Evolutionary conservation across 768 basidiomycete genomes (phyloP).

Genomic region (Amanita exitialis): DNA sequence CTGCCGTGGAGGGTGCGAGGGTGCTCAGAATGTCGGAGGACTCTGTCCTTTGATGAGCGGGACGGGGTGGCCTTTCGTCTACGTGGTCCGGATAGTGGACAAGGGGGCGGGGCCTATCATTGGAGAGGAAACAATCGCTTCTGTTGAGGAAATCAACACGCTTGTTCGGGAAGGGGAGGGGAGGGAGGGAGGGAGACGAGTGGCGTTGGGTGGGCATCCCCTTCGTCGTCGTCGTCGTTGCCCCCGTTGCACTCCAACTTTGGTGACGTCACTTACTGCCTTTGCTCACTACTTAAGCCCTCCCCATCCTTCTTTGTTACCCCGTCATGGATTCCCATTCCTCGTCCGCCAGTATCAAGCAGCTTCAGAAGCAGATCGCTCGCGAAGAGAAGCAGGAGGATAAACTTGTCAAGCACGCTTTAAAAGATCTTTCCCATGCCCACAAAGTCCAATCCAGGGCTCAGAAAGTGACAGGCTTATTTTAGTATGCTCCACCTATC

Average conservation of each 20-base stretch:
- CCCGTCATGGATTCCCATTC: constrained; percentile 12
- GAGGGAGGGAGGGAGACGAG: neutral
- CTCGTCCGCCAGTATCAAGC: constrained; percentile 19
- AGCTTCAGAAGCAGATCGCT: constrained; percentile 32
- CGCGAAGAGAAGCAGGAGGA: constrained; percentile 46
- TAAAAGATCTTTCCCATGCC: constrained; percentile 41
- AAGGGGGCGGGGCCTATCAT: constrained; percentile 7
- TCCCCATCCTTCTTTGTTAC: constrained; percentile 7
- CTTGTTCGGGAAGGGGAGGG: neutral
- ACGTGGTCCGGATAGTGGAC: constrained; percentile 2
- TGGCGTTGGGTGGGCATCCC: neutral
- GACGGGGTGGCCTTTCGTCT: constrained; percentile 9
- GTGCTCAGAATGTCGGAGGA: constrained; percentile 21
- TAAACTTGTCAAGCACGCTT: constrained; percentile 35
- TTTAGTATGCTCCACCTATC: neutral
- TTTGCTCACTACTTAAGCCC: constrained; percentile 8
- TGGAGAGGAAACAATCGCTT: constrained; percentile 11
- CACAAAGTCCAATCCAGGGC: constrained; percentile 47
- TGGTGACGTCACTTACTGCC: constrained; percentile 11
- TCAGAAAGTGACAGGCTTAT: constrained; percentile 30
- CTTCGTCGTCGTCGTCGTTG: neutral
- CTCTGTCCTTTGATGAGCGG: constrained; percentile 13
- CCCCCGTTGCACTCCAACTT: neutral
- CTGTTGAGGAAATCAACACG: neutral
- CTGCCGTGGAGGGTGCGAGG: constrained; percentile 33